Evolutionary conservation across 805 yeast genomes (phyloP).

Genomic region (Cyberlindnera maritima): DNA sequence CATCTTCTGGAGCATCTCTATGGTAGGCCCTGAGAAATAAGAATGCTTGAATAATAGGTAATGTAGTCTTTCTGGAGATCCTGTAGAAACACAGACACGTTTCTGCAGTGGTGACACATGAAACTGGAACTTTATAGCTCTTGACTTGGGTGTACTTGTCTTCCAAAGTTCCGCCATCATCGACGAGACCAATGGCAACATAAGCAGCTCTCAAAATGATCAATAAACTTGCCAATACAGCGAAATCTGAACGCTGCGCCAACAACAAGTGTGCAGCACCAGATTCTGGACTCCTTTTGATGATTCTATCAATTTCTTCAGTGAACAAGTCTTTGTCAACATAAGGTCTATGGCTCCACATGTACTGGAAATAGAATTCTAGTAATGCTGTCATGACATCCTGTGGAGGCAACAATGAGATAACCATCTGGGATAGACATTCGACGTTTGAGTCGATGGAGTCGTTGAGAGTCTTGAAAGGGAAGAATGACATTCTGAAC

Average conservation of each 20-base stretch:
- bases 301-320: slow-evolving; percentile 27
- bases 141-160: slow-evolving; percentile 6
- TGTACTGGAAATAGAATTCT: slow-evolving; percentile 38
- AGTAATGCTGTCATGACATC: slow-evolving; percentile 38
- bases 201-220: slow-evolving; percentile 39
- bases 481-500: slow-evolving; percentile 7
- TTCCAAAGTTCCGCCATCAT: slow-evolving; percentile 3
- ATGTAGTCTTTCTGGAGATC: slow-evolving; percentile 33
- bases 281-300: slow-evolving; percentile 33
- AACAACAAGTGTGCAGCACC: slow-evolving; percentile 32
- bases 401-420: slow-evolving; percentile 34
- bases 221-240: slow-evolving; percentile 37
- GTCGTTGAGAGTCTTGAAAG: slow-evolving; percentile 12
- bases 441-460: slow-evolving; percentile 25
- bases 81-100: slow-evolving; percentile 41
- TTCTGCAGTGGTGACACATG: slow-evolving; percentile 37
- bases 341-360: slow-evolving; percentile 46
- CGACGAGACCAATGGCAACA: slow-evolving; percentile 30
- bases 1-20: slow-evolving; percentile 44
- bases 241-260: slow-evolving; percentile 38
- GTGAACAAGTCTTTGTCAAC: slow-evolving; percentile 38
- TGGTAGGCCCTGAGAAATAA: slow-evolving; percentile 38
- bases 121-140: slow-evolving; percentile 36
- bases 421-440: slow-evolving; percentile 31
- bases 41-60: slow-evolving; percentile 41